Evolutionary conservation across 2,329 filamentous ascomycete genomes (phyloP).

Genomic region (Colletotrichum karsti): DNA sequence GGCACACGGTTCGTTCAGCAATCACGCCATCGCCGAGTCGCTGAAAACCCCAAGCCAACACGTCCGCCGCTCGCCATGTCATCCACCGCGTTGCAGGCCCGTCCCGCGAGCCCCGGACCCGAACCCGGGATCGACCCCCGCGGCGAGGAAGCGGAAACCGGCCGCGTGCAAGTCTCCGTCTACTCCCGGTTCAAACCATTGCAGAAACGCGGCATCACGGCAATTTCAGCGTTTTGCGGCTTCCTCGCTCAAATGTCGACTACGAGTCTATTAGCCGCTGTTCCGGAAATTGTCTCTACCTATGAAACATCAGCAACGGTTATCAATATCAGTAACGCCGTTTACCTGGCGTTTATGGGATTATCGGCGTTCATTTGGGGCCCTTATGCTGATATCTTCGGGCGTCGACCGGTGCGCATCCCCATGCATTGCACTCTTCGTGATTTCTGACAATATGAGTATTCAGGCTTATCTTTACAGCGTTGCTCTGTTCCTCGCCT

Average conservation of each 20-base stretch:
- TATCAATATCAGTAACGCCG: constrained; percentile 78
- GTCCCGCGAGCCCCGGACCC: not conserved
- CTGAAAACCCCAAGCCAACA: no score
- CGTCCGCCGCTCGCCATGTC: not conserved
- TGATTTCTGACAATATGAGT: not conserved
- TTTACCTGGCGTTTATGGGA: constrained; percentile 79
- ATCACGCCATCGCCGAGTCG: not conserved
- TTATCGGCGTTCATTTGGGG: constrained; percentile 76
- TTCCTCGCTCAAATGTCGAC: constrained; percentile 80
- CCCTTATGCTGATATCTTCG: constrained; percentile 73
- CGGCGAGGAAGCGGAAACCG: not conserved
- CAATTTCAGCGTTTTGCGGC: constrained; percentile 46
- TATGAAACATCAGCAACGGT: constrained; percentile 73
- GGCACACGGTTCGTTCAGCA: not conserved
- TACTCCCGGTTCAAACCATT: constrained; percentile 5
- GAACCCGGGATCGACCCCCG: not conserved
- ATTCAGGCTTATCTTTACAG: constrained; percentile 65
- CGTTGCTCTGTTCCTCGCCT: constrained; percentile 70
- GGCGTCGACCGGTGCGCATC: constrained; percentile 61
- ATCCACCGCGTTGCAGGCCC: not conserved
- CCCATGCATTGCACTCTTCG: not conserved
- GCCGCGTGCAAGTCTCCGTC: not conserved
- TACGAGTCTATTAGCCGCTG: constrained; percentile 76
- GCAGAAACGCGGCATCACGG: constrained; percentile 21
- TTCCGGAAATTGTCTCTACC: constrained; percentile 75